phyloP scores from a whole-genome alignment of 208 protist species.

The Trypanosomatidae sp. region DNA sequence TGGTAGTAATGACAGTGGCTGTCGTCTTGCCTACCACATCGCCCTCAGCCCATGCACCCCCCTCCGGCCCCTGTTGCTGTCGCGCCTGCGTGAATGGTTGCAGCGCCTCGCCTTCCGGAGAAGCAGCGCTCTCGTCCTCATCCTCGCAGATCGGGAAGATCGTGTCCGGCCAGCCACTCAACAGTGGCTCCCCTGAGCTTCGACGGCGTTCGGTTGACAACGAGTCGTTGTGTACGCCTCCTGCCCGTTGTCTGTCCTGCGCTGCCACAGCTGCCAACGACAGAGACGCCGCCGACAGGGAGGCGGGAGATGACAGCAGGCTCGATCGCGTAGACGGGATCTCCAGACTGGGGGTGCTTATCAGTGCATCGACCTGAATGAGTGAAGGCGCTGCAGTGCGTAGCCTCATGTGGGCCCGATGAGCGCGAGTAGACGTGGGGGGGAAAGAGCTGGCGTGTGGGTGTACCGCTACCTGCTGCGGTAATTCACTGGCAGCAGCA shows the following conservation, averaged over 20 bases:
- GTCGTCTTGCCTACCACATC: conserved; percentile 2
- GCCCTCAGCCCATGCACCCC: neutral
- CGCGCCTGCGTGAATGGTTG: neutral
- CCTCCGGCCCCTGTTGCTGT: neutral
- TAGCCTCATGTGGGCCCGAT: conserved; percentile 6
- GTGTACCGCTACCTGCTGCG: neutral
- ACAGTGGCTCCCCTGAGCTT: too few species aligned
- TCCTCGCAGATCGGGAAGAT: neutral
- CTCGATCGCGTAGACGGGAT: conserved; percentile 17
- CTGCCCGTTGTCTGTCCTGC: neutral
- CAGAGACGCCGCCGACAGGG: neutral
- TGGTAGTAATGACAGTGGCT: neutral
- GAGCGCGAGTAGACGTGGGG: neutral
- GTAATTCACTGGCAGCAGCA: neutral
- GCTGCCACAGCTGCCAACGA: neutral
- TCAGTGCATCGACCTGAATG: conserved; percentile 8
- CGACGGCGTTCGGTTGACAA: too few species aligned
- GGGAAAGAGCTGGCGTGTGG: neutral
- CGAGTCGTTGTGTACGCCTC: neutral
- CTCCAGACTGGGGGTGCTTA: conserved; percentile 9
- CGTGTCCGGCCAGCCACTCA: neutral
- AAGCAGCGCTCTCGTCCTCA: neutral
- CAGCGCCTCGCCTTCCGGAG: neutral
- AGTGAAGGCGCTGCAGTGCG: neutral
- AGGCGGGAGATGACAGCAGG: neutral